Evolutionary conservation across 345 rosid species (phyloP).

Genomic region (Dimocarpus longan): DNA sequence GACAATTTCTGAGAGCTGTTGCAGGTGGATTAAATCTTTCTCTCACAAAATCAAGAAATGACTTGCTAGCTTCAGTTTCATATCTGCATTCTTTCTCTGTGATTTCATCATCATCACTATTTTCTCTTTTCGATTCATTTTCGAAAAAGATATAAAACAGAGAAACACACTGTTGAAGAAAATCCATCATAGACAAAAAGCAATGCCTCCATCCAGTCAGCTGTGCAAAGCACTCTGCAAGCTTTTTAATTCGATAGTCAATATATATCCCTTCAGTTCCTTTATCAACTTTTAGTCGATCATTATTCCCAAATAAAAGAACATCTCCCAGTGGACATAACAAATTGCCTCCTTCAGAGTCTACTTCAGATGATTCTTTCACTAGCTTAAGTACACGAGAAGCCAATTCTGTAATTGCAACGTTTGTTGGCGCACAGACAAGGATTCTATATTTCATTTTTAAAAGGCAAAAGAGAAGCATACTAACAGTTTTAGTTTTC

Average conservation of each 20-base stretch:
- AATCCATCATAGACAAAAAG: slow-evolving; percentile 7
- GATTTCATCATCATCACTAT: no score
- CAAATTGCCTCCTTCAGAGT: background rate
- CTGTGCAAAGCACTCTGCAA: slow-evolving; percentile 18
- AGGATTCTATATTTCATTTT: background rate
- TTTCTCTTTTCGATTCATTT: slow-evolving; percentile 16
- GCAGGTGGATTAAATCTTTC: slow-evolving; percentile 8
- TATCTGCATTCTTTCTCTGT: no score
- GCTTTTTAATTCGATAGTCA: slow-evolving; percentile 26
- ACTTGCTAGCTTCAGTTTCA: no score
- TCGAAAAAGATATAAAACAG: slow-evolving; percentile 17
- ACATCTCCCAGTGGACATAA: slow-evolving; percentile 12
- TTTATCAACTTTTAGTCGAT: background rate
- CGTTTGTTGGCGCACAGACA: background rate
- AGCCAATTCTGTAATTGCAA: background rate
- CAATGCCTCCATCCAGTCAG: slow-evolving; percentile 19
- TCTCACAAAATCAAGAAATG: slow-evolving; percentile 38
- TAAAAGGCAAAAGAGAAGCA: background rate
- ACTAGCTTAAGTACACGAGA: background rate
- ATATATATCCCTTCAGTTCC: slow-evolving; percentile 20
- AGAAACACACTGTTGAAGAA: slow-evolving; percentile 1
- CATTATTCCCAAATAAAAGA: slow-evolving; percentile 27
- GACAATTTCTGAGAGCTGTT: slow-evolving; percentile 24
- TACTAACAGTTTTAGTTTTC: background rate
- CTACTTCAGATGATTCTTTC: background rate